Conservation (phyloP, 1,284 basidiomycete species). For the Phaffia rhodozyma region DNA sequence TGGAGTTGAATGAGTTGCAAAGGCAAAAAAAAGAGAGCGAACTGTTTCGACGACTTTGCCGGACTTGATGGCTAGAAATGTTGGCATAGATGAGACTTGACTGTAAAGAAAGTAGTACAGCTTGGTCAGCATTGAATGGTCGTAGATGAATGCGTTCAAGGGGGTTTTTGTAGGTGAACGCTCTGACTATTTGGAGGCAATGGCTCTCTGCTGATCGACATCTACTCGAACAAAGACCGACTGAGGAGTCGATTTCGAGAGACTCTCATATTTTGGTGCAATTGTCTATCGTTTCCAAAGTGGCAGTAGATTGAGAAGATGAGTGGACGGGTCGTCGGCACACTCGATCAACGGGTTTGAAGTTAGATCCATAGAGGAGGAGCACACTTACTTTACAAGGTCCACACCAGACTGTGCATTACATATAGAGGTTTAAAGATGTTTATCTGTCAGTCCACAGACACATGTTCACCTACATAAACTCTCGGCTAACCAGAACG, state of each 20-base stretch:
- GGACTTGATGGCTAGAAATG: slow-evolving; percentile 22
- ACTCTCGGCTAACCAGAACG: too few relatives aligned
- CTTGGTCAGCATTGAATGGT: not conserved
- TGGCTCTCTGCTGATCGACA: slow-evolving; percentile 22
- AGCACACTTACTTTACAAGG: not conserved
- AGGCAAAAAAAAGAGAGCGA: not conserved
- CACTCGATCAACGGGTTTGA: not conserved
- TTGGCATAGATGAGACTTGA: slow-evolving; percentile 24
- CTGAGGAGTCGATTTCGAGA: not conserved
- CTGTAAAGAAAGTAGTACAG: not conserved
- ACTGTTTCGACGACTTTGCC: slow-evolving; percentile 23
- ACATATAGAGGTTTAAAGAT: not conserved
- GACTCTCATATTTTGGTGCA: slow-evolving; percentile 9
- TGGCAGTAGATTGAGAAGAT: not conserved
- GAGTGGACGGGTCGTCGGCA: not conserved
- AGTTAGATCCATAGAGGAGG: not conserved
- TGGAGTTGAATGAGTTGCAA: not conserved
- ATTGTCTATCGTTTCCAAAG: not conserved
- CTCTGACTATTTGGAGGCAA: slow-evolving; percentile 23
- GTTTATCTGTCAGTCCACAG: not conserved
- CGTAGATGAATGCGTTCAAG: not conserved
- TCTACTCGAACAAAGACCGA: slow-evolving; percentile 24
- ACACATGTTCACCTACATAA: slow-evolving; percentile 1
- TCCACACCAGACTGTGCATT: not conserved
- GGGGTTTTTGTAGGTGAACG: not conserved